These are phyloP conservation scores for Fragilaria crotonensis DNA, from an alignment of 108 stramenopile species.

Conservation along the genomic window DNA sequence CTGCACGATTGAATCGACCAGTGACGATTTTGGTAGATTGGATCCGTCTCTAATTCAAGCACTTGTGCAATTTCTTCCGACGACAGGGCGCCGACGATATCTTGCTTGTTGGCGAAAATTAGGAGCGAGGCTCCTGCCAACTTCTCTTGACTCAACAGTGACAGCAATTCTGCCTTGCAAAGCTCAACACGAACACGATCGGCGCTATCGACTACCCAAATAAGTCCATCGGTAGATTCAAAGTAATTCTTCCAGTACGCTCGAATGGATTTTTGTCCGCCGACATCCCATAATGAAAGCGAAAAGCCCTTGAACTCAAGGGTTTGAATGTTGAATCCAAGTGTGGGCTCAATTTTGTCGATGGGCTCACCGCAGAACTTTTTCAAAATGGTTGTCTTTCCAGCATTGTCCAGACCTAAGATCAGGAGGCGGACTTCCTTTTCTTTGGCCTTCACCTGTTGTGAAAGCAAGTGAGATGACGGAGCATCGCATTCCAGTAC, in stretches of 20 bases:
- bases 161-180: constrained; percentile 78
- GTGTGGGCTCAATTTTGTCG: constrained; percentile 90
- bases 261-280: constrained; percentile 97
- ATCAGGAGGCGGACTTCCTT: constrained; percentile 94
- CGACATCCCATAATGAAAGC: constrained; percentile 95
- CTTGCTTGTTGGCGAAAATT: constrained; percentile 98
- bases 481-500: not conserved
- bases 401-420: constrained; percentile 94
- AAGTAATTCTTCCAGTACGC: constrained; percentile 99
- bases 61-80: constrained; percentile 68
- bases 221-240: constrained; percentile 95
- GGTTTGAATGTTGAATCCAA: constrained; percentile 98
- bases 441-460: constrained; percentile 94
- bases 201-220: constrained; percentile 97
- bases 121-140: constrained; percentile 94
- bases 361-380: constrained; percentile 93
- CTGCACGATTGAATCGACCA: constrained; percentile 87
- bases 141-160: constrained; percentile 90
- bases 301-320: constrained; percentile 78
- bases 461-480: not conserved
- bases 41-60: constrained; percentile 61
- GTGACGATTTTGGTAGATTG: constrained; percentile 71
- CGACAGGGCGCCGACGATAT: constrained; percentile 79
- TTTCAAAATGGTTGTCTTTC: constrained; percentile 90
- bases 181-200: constrained; percentile 80